A percentile compares a stretch with the other conserved stretches of the same genome.
Evolutionary conservation across 1,284 basidiomycete species (phyloP).

Genomic region (Stereum hirsutum): DNA sequence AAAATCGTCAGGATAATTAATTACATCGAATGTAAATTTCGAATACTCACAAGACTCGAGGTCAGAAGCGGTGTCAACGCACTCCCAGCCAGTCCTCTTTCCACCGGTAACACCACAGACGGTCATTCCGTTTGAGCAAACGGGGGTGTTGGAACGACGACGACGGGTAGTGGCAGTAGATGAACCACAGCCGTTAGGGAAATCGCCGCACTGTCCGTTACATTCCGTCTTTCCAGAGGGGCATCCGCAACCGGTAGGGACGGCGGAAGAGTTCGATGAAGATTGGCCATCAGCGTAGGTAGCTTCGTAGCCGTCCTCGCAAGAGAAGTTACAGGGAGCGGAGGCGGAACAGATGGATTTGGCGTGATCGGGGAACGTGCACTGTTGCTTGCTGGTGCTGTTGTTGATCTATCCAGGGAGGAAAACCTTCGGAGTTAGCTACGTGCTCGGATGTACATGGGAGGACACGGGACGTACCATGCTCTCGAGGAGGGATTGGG

Average conservation of each 20-base stretch:
- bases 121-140: conserved; percentile 1
- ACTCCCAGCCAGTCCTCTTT: conserved; percentile 1
- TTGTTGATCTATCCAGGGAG: conserved; percentile 11
- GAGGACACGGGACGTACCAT: conserved; percentile 10
- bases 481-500: conserved; percentile 7
- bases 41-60: conserved; percentile 6
- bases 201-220: conserved; percentile 5
- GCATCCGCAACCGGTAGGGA: conserved; percentile 2
- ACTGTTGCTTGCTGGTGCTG: conserved; percentile 7
- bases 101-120: conserved; percentile 4
- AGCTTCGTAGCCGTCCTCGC: conserved; percentile 11
- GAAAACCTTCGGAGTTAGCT: too few species aligned
- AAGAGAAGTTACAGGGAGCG: conserved; percentile 11
- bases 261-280: neutral
- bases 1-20: neutral
- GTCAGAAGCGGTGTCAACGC: conserved; percentile 3
- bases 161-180: conserved; percentile 1
- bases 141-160: neutral
- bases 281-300: conserved; percentile 3
- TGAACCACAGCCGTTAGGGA: conserved; percentile 2
- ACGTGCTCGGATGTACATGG: too few species aligned
- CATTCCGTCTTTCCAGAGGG: neutral
- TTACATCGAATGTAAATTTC: neutral
- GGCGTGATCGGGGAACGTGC: conserved; percentile 12
- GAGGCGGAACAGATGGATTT: conserved; percentile 6